These are phyloP conservation scores for Blastobotrys americana DNA, from an alignment of 805 yeast species.

Conservation along the genomic window DNA sequence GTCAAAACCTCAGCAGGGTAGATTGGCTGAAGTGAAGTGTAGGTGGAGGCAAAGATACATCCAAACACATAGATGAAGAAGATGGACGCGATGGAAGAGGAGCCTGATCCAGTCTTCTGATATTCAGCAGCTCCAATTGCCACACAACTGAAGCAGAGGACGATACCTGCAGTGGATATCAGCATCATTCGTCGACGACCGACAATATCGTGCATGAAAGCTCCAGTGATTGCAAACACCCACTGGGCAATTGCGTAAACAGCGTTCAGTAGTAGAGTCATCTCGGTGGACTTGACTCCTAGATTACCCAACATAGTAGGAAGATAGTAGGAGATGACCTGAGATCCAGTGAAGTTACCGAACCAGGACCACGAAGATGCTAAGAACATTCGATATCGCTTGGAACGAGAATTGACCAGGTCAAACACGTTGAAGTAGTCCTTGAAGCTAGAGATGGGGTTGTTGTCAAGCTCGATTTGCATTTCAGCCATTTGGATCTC, in stretches of 20 bases:
- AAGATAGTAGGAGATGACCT: slow-evolving; percentile 17
- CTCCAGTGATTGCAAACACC: slow-evolving; percentile 19
- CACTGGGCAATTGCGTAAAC: slow-evolving; percentile 4
- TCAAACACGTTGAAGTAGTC: slow-evolving; percentile 15
- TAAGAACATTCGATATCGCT: slow-evolving; percentile 17
- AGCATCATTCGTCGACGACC: slow-evolving; percentile 28
- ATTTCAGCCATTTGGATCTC: slow-evolving; percentile 16
- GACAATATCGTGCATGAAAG: slow-evolving; percentile 22
- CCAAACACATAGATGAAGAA: slow-evolving; percentile 16
- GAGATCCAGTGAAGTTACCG: slow-evolving; percentile 14
- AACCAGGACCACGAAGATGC: slow-evolving; percentile 11
- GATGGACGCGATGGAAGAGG: slow-evolving; percentile 22
- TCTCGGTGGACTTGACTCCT: slow-evolving; percentile 10
- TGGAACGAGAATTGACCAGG: slow-evolving; percentile 13
- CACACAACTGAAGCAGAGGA: slow-evolving; percentile 32
- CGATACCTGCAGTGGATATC: slow-evolving; percentile 18
- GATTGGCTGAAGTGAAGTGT: slow-evolving; percentile 34
- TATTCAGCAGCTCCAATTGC: slow-evolving; percentile 23
- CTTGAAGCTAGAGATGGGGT: slow-evolving; percentile 19
- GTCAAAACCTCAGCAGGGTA: slow-evolving; percentile 30
- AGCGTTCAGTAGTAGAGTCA: slow-evolving; percentile 12
- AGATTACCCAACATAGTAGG: slow-evolving; percentile 10
- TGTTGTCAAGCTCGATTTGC: slow-evolving; percentile 15
- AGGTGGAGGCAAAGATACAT: slow-evolving; percentile 22
- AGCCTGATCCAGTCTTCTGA: slow-evolving; percentile 12